Evolutionary conservation across 768 basidiomycete genomes (phyloP).

Genomic region (Trametes cubensis): DNA sequence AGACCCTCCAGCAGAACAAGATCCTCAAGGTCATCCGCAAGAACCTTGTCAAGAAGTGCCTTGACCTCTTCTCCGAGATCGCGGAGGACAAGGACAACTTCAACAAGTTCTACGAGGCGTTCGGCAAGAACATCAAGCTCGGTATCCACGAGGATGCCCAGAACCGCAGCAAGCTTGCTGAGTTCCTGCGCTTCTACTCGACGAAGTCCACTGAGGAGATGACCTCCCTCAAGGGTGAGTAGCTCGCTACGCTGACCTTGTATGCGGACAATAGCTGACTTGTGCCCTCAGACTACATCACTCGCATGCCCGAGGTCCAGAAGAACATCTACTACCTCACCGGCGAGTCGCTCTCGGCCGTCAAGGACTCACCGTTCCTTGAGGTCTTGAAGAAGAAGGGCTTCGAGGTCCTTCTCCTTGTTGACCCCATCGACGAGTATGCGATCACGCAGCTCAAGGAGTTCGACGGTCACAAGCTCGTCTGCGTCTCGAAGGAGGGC

Average conservation of each 20-base stretch:
- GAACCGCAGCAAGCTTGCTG: conserved; percentile 98
- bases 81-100: conserved; percentile 99
- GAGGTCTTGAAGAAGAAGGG: conserved; percentile 99
- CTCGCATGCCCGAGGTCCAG: conserved; percentile 98
- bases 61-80: conserved; percentile 94
- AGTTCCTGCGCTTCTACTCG: conserved; percentile 98
- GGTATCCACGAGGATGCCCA: conserved; percentile 99
- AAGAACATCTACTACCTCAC: conserved; percentile 99
- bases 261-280: conserved; percentile 8
- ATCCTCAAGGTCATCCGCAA: conserved; percentile 99
- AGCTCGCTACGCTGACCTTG: background rate
- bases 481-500: conserved; percentile 98
- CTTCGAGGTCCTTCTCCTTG: conserved; percentile 96
- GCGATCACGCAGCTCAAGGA: conserved; percentile 99
- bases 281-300: conserved; percentile 82
- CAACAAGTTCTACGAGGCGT: conserved; percentile 94
- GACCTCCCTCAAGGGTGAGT: conserved; percentile 88
- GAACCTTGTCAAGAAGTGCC: conserved; percentile 98
- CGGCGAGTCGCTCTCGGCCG: conserved; percentile 91
- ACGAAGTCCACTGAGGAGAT: conserved; percentile 92
- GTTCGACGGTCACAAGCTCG: conserved; percentile 96
- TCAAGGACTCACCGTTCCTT: conserved; percentile 96
- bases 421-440: conserved; percentile 99
- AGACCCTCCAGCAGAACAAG: conserved; percentile 99
- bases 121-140: conserved; percentile 99